A percentile compares a stretch with the other conserved stretches of the same genome.
Conservation (phyloP, 2,329 filamentous ascomycete genomes). For the Ilyonectria mors-panacis region DNA sequence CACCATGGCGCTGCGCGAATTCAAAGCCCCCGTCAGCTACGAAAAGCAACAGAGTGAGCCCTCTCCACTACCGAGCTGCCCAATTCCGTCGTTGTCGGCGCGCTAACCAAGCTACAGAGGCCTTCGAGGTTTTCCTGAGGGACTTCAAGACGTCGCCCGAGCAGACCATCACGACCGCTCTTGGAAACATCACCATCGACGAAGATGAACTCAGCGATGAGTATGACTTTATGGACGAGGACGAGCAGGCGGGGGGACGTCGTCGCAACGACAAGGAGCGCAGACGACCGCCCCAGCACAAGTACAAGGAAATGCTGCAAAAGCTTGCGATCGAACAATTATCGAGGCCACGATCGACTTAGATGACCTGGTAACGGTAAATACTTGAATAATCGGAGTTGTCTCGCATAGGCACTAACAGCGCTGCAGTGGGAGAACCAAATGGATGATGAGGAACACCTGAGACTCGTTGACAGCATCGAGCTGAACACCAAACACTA, state of each 20-base stretch:
- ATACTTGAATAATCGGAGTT: slow-evolving; percentile 45
- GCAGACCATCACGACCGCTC: slow-evolving; percentile 82
- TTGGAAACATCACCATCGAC: slow-evolving; percentile 88
- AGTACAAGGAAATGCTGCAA: slow-evolving; percentile 92
- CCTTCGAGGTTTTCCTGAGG: slow-evolving; percentile 89
- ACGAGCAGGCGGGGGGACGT: slow-evolving; percentile 71
- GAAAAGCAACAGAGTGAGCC: slow-evolving; percentile 83
- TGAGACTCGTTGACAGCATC: slow-evolving; percentile 86
- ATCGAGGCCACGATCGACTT: slow-evolving; percentile 89
- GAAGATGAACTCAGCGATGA: slow-evolving; percentile 91
- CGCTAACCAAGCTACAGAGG: slow-evolving; percentile 66
- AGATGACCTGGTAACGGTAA: slow-evolving; percentile 85
- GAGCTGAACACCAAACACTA: slow-evolving; percentile 96
- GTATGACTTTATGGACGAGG: slow-evolving; percentile 92
- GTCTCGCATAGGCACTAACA: slow-evolving; percentile 36
- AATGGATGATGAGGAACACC: slow-evolving; percentile 69
- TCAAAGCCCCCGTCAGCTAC: slow-evolving; percentile 87
- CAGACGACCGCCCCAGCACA: slow-evolving; percentile 75
- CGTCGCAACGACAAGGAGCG: slow-evolving; percentile 65
- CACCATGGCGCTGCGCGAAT: slow-evolving; percentile 88
- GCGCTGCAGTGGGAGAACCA: slow-evolving; percentile 79
- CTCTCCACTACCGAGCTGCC: slow-evolving; percentile 11
- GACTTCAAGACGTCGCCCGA: slow-evolving; percentile 87
- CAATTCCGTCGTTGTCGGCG: slow-evolving; percentile 19
- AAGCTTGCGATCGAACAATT: slow-evolving; percentile 83